Base-by-base conservation (phyloP, 495 filamentous ascomycete genomes). In the Trichoderma asperelloides region DNA sequence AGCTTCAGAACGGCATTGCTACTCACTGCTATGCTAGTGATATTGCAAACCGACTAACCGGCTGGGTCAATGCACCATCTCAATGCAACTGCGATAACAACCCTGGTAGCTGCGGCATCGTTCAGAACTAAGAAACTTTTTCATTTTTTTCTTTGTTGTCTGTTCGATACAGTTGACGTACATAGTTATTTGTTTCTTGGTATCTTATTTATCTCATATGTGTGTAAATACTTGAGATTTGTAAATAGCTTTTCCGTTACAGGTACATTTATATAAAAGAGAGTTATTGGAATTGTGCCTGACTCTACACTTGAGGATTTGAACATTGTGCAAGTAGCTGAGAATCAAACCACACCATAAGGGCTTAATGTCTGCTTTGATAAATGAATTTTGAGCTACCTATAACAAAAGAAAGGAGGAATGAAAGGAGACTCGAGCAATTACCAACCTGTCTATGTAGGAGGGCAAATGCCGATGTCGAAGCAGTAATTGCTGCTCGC, bases 11-110 rank as follows among this genome's bases (percentile, higher is more conserved):
- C 15, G 84, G 82, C 33, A 69, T 74, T 51, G 82, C 84, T 23
- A 87, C 85, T 39, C 76, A 78, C 71, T 86, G 84, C 74, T 88
- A 88, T 69, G 74, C 78, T 39, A 80, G 79, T 12, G 85, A 88
- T 68, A 72, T 88, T 72, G 83, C 83, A 66, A 86, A 87, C 74
- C 80, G 84, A 65, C 75, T 86, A 28, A 71, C 77, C 5, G 85
- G 85, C 55, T 64, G 62, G 62, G 67, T 72, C 16, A 63, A 23
- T 37, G 72, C 66, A 23, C n/a, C 51, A 37, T 23, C n/a, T n/a
- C 30, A 15, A 18, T 67, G 66, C 57, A 55, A 45, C 21, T 60
- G 49, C 40, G 66, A 67, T 23, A 16, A 37, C 23, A 12, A 28
- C 63, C n/a, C n/a, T 9, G 11, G 8, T 13, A 28, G n/a, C 37